Conservation (phyloP, 768 basidiomycete genomes). For the Suillus plorans region DNA sequence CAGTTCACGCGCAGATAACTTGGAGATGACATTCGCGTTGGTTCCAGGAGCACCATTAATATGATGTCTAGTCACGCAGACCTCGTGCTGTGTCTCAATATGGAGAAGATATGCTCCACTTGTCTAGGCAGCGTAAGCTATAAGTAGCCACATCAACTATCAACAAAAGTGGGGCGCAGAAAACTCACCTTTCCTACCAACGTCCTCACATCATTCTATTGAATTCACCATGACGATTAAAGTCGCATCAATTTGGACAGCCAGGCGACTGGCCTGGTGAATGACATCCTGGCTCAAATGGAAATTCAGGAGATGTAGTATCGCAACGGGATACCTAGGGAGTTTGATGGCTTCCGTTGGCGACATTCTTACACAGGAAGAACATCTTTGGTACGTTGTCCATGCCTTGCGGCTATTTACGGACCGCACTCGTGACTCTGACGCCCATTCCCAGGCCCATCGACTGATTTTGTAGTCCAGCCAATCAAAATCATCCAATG, state of each 20-base stretch:
- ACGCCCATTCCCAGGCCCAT: conserved; percentile 1
- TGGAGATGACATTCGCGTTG: not conserved
- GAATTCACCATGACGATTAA: not conserved
- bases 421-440: not conserved
- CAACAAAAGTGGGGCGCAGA: not conserved
- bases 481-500: not conserved
- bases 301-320: not conserved
- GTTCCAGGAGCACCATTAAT: not conserved
- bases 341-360: no score
- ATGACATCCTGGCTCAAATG: not conserved
- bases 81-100: not conserved
- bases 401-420: no score
- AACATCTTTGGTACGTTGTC: no score
- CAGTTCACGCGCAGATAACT: not conserved
- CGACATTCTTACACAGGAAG: no score
- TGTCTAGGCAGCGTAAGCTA: not conserved
- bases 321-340: no score
- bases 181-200: not conserved
- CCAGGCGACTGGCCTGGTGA: not conserved
- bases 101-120: not conserved
- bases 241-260: not conserved
- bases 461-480: not conserved
- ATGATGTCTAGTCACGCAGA: not conserved
- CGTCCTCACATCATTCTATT: not conserved
- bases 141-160: not conserved